Conservation (phyloP, 768 basidiomycete species). For the Coprinopsis sp. region DNA sequence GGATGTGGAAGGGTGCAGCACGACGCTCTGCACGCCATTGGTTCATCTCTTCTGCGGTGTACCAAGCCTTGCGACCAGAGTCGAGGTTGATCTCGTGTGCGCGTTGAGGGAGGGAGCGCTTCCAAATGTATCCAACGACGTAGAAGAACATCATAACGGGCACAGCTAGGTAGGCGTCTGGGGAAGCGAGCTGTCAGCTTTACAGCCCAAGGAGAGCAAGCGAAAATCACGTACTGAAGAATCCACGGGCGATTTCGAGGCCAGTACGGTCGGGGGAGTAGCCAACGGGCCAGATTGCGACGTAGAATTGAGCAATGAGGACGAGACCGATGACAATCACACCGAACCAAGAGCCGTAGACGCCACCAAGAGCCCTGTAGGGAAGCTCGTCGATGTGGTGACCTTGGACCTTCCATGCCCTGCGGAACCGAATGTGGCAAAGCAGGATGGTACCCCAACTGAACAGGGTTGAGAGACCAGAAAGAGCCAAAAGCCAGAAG, state of each 20-base stretch:
- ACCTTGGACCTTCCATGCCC: constrained; percentile 39
- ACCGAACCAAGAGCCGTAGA: constrained; percentile 44
- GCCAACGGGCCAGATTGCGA: constrained; percentile 39
- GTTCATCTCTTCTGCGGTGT: constrained; percentile 42
- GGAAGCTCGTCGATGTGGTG: constrained; percentile 43
- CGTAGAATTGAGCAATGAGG: constrained; percentile 43
- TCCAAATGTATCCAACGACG: constrained; percentile 34
- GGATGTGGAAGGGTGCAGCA: constrained; percentile 31
- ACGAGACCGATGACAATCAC: constrained; percentile 36
- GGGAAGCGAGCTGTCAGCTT: neutral
- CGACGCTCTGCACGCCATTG: constrained; percentile 35
- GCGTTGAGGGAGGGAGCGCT: constrained; percentile 33
- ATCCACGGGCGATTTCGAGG: constrained; percentile 24
- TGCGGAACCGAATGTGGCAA: constrained; percentile 46
- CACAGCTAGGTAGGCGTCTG: constrained; percentile 36
- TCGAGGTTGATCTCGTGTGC: constrained; percentile 39
- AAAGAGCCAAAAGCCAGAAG: constrained; percentile 40
- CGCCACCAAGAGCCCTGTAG: constrained; percentile 39
- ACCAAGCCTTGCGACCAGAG: constrained; percentile 43
- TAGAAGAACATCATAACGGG: constrained; percentile 39
- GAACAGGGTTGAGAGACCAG: constrained; percentile 44
- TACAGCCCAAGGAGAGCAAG: neutral
- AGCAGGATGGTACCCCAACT: constrained; percentile 42
- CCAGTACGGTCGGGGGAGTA: constrained; percentile 24
- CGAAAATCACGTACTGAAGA: constrained; percentile 33